Base-by-base conservation (phyloP, 2,329 filamentous ascomycete species). In the Claviceps monticola region DNA sequence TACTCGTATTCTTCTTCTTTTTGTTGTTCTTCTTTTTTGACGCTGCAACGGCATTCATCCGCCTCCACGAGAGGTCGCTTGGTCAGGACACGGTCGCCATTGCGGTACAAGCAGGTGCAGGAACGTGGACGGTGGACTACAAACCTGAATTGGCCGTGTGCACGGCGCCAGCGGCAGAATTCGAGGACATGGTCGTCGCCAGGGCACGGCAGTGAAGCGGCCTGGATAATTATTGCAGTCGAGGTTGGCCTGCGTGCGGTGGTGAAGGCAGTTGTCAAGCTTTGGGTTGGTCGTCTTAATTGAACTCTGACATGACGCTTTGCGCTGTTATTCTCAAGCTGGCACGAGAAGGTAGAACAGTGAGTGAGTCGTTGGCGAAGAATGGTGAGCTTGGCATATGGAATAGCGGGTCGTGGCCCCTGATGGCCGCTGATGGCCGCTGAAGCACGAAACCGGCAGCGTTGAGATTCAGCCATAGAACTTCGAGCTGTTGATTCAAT, bases 11-110 rank as follows among this genome's bases (percentile, higher is more conserved):
- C 71, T 76, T 79, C 69, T 78, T 80, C 67, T 79, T 80, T 59
- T 75, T 79, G 60, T 72, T 75, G 62, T 72, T 75, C 68, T 76
- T 80, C 68, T 78, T 80, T 66, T 74, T 77, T 48, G 71, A 60
- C 59, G 67, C 70, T 71, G 61, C 53, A 58, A 19, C 21, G 37
- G 23, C 16, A n/a, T 16, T 21, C 37, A 29, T 37, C 29, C 47
- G 16, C n/a, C 37, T 41, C 47, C 56, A 54, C 21, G 14, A 50
- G 29, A 50, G 49, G 49, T 50, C 29, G 29, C 16, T 38, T 23
- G 51, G 56, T 65, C 57, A 65, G 62, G 59, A 64, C 58, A 64
- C 63, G 56, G 62, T 61, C 57, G 60, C 54, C 45, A 53, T 49
- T 50, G 38, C 42, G 50, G 44, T 23, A 46, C 17, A 36, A 26